A percentile compares a stretch with the other conserved stretches of the same genome.
These are phyloP conservation scores for Flaveria floridana DNA, from an alignment of 140 eudicot genomes.

Conservation along the genomic window DNA sequence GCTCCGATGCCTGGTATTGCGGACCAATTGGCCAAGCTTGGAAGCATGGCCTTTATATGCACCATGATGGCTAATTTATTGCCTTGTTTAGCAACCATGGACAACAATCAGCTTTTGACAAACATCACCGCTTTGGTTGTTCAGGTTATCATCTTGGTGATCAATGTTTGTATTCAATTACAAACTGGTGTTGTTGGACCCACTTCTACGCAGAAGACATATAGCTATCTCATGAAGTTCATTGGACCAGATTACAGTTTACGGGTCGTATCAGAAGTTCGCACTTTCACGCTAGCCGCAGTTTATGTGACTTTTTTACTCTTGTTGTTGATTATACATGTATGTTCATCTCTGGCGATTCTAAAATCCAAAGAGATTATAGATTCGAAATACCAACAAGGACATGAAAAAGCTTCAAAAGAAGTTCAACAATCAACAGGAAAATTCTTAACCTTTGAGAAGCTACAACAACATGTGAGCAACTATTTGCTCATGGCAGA, in stretches of 20 bases:
- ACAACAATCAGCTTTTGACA: not conserved
- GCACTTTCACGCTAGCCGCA: not conserved
- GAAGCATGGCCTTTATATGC: slow-evolving; percentile 20
- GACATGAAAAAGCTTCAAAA: not conserved
- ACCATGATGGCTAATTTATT: slow-evolving; percentile 17
- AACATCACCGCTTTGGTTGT: slow-evolving; percentile 16
- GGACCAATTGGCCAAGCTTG: slow-evolving; percentile 15
- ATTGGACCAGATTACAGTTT: too few relatives aligned
- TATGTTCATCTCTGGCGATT: not conserved
- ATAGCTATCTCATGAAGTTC: not conserved
- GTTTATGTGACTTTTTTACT: not conserved
- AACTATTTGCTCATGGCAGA: not conserved
- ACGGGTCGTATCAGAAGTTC: not conserved
- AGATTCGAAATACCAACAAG: slow-evolving; percentile 14
- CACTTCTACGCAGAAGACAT: too few relatives aligned
- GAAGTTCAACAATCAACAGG: not conserved
- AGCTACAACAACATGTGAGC: not conserved
- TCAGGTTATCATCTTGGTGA: not conserved
- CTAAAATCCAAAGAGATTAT: slow-evolving; percentile 4
- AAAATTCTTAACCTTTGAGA: not conserved
- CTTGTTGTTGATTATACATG: not conserved
- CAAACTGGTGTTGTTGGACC: not conserved
- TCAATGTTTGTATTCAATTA: slow-evolving; percentile 2
- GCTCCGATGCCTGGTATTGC: slow-evolving; percentile 18
- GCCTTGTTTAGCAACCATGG: slow-evolving; percentile 18